These are phyloP conservation scores for Margaritispora aquatica DNA, from an alignment of 495 filamentous ascomycete genomes.

Conservation along the genomic window DNA sequence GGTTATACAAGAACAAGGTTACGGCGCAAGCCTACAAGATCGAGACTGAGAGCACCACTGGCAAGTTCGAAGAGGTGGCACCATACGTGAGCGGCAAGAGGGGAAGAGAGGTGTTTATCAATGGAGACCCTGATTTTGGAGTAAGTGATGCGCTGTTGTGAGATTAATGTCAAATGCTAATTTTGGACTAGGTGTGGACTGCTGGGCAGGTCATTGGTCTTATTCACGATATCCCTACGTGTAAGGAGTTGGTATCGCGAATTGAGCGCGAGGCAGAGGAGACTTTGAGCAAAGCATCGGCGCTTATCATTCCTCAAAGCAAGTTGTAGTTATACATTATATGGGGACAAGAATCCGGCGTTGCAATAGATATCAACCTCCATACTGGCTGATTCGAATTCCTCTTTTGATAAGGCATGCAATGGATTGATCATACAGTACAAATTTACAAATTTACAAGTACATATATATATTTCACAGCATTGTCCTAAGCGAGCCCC, in stretches of 20 bases:
- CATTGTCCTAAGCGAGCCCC: no score
- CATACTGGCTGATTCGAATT: neutral
- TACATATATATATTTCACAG: no score
- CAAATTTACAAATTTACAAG: no score
- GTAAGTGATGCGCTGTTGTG: conserved; percentile 43
- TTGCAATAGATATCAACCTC: neutral
- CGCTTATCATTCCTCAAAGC: conserved; percentile 22
- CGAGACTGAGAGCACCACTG: conserved; percentile 77
- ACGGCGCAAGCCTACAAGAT: conserved; percentile 72
- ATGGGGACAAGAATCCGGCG: neutral
- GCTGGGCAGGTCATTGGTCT: conserved; percentile 61
- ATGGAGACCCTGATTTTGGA: conserved; percentile 85
- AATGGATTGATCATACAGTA: no score
- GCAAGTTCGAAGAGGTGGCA: conserved; percentile 87
- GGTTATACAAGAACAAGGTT: conserved; percentile 86
- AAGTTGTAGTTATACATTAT: conserved; percentile 17
- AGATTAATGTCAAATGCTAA: conserved; percentile 7
- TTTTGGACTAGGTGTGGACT: conserved; percentile 46
- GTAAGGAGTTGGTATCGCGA: conserved; percentile 44
- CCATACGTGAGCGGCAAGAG: conserved; percentile 89
- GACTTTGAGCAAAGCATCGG: conserved; percentile 32
- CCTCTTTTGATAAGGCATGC: no score
- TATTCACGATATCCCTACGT: conserved; percentile 60
- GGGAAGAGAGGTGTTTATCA: conserved; percentile 84
- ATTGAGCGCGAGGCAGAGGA: conserved; percentile 57